Evolutionary conservation across 2,329 filamentous ascomycete species (phyloP), one percentile per base, ranked within the genome.

Genomic region (Pestalotiopsis sp.): DNA sequence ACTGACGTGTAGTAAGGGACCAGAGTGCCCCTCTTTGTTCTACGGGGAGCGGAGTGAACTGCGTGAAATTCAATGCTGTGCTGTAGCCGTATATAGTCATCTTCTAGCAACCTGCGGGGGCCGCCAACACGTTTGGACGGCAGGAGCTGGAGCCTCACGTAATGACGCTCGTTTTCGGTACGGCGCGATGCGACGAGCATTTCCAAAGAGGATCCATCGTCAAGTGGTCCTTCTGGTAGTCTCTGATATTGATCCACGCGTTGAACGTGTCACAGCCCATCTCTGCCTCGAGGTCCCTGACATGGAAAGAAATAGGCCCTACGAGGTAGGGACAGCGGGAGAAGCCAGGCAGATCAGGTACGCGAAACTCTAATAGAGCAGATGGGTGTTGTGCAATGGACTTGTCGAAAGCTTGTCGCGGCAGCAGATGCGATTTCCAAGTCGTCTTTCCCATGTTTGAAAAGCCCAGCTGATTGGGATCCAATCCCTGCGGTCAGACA

Each of bases 281-380:
- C 31, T 13, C 25, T 41, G 13, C 7, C 13, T 62, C 61, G 11
- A 20, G 27, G 36, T 39, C 13, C 25, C 59, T 27, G 39, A 41
- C 61, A 36, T 36, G 31, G 38, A 20, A 25, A 36, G 17, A 45
- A 27, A 12, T n/a, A 39, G n/a, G 38, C 9, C 36, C 25, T 36
- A 36, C 12, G n/a, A 27, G 27, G 14, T 62, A 13, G 59, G 59
- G 27, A 49, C 17, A 23, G 41, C 61, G 61, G 61, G 61, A 52
- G 61, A 64, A 13, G 61, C 13, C 59, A 14, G 36, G 61, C 27
- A 25, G 61, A 64, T 64, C 61, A 64, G 61, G 61, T 64, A 64
- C 61, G 61, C 61, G 61, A 64, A 52, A 64, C 61, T 31, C 39
- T 64, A 52, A 52, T 27, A 31, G 38, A 64, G n/a, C 20, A 39